Evolutionary conservation across 2,329 filamentous ascomycete genomes (phyloP).

Genomic region (Aspergillus versicolor): DNA sequence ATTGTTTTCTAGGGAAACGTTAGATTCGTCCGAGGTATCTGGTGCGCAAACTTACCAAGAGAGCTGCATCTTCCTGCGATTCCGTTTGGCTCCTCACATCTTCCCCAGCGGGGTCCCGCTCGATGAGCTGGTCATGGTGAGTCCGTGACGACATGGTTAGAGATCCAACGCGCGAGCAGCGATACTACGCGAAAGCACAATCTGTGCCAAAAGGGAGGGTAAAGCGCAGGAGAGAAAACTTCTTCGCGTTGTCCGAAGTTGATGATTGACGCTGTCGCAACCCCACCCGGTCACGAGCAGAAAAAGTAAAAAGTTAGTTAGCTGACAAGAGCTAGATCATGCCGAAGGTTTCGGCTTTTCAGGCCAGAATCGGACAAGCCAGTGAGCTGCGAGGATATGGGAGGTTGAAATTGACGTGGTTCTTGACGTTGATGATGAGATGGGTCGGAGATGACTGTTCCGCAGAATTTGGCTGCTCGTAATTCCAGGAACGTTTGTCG

Average conservation of each 20-base stretch:
- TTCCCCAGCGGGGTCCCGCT: constrained; percentile 25
- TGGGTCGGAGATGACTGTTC: constrained; percentile 22
- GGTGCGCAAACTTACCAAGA: constrained; percentile 30
- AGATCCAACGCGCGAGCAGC: background rate
- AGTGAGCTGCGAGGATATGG: background rate
- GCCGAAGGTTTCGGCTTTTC: background rate
- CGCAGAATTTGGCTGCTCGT: constrained; percentile 14
- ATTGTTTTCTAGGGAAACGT: constrained; percentile 45
- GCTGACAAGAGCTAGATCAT: constrained; percentile 1
- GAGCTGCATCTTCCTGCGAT: constrained; percentile 36
- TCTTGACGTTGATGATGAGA: constrained; percentile 4
- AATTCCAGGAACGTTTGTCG: constrained; percentile 5
- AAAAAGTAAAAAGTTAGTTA: constrained; percentile 8
- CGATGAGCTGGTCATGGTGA: constrained; percentile 23
- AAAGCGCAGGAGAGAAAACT: constrained; percentile 1
- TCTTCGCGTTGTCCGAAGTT: constrained; percentile 4
- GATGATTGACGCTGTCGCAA: constrained; percentile 15
- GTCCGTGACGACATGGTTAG: constrained; percentile 14
- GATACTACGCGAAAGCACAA: background rate
- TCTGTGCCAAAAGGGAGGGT: background rate
- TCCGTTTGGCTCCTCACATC: constrained; percentile 25
- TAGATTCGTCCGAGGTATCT: constrained; percentile 5
- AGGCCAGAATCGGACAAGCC: background rate
- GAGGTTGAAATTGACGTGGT: constrained; percentile 1
- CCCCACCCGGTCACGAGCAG: constrained; percentile 12